Evolutionary conservation across 2,329 filamentous ascomycete species (phyloP).

Genomic region (Ophiostoma ips): DNA sequence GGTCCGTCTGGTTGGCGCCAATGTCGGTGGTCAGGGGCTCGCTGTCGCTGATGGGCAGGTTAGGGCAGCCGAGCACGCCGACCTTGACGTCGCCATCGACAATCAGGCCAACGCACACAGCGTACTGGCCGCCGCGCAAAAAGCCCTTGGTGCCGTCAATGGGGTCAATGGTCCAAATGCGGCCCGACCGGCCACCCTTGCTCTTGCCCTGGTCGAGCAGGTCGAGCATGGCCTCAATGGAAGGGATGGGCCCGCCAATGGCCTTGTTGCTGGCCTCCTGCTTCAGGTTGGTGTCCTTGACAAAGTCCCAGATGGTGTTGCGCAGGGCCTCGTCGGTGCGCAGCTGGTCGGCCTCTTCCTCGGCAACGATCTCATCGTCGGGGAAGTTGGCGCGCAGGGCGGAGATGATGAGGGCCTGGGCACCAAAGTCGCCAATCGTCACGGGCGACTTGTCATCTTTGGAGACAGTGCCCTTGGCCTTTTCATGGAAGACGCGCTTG

Average conservation of each 20-base stretch:
- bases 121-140: slow-evolving; percentile 89
- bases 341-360: slow-evolving; percentile 80
- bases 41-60: slow-evolving; percentile 77
- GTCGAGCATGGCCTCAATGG: slow-evolving; percentile 41
- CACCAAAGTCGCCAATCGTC: slow-evolving; percentile 95
- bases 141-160: slow-evolving; percentile 98
- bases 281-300: slow-evolving; percentile 48
- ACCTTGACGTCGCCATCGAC: slow-evolving; percentile 89
- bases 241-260: slow-evolving; percentile 49
- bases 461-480: slow-evolving; percentile 83
- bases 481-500: slow-evolving; percentile 52
- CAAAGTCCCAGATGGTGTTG: slow-evolving; percentile 71
- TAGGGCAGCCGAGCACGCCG: slow-evolving; percentile 88
- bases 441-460: slow-evolving; percentile 96
- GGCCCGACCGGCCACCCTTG: slow-evolving; percentile 55
- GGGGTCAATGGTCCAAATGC: slow-evolving; percentile 93
- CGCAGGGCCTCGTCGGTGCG: slow-evolving; percentile 56
- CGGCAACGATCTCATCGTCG: slow-evolving; percentile 77
- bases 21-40: slow-evolving; percentile 56
- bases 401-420: slow-evolving; percentile 88
- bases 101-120: slow-evolving; percentile 82
- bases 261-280: slow-evolving; percentile 43
- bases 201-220: slow-evolving; percentile 56
- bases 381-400: slow-evolving; percentile 86
- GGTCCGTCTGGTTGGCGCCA: slow-evolving; percentile 59